These are phyloP conservation scores for Apophysomyces trapeziformis DNA, from an alignment of 371 early-diverging fungal species.

Conservation along the genomic window DNA sequence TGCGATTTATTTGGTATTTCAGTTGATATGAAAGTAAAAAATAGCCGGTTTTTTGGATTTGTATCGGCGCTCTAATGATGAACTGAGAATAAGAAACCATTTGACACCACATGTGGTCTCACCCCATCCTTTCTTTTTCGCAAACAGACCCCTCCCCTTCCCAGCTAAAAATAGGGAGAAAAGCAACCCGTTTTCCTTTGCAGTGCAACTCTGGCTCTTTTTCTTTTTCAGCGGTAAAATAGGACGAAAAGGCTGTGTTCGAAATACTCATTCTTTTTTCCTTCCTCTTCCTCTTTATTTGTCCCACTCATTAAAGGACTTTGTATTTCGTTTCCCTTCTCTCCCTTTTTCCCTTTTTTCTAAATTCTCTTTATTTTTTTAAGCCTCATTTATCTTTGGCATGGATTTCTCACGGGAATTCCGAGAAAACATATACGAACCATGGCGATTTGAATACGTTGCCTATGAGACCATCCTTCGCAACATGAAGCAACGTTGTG, in stretches of 20 bases:
- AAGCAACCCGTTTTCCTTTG: background rate
- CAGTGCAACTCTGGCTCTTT: background rate
- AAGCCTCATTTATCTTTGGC: slow-evolving; percentile 5
- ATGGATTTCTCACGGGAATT: slow-evolving; percentile 92
- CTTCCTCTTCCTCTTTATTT: background rate
- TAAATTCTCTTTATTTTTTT: background rate
- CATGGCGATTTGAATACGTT: slow-evolving; percentile 89
- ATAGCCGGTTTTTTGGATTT: background rate
- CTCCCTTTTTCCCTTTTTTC: slow-evolving; percentile 19
- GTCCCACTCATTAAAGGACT: background rate
- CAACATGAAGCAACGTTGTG: slow-evolving; percentile 65
- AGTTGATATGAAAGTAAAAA: slow-evolving; percentile 19
- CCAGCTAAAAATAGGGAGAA: slow-evolving; percentile 9
- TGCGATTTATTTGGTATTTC: slow-evolving; percentile 52
- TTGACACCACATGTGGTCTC: slow-evolving; percentile 6
- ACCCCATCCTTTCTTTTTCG: background rate
- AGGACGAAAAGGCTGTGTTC: background rate
- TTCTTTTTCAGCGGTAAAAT: slow-evolving; percentile 3
- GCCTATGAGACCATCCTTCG: slow-evolving; percentile 81
- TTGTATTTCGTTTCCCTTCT: background rate
- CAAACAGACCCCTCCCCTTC: background rate
- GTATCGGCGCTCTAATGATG: background rate
- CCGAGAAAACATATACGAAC: slow-evolving; percentile 68
- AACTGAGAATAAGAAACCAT: background rate
- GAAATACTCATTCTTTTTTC: background rate